These are phyloP conservation scores for Blakeslea trispora DNA, from an alignment of 371 early-diverging fungal genomes.

Conservation along the genomic window DNA sequence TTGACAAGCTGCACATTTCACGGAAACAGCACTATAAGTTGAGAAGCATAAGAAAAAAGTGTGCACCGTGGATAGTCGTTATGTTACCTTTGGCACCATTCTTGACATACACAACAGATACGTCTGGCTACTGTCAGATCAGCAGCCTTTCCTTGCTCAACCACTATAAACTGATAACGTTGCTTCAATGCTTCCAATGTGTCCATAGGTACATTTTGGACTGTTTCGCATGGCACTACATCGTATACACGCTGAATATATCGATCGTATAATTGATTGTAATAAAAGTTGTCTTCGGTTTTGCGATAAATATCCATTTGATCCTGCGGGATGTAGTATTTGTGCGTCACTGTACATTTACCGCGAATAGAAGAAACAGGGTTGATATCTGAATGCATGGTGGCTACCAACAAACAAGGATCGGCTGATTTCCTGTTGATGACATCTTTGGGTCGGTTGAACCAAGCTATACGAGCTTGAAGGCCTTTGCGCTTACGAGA, in stretches of 20 bases:
- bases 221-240: conserved; percentile 74
- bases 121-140: conserved; percentile 73
- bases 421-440: conserved; percentile 70
- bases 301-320: conserved; percentile 60
- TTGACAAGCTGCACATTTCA: conserved; percentile 73
- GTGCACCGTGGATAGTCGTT: too few relatives aligned
- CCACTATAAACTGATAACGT: conserved; percentile 79
- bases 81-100: conserved; percentile 72
- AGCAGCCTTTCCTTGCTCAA: conserved; percentile 77
- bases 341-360: conserved; percentile 76
- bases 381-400: conserved; percentile 88
- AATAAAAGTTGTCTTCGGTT: conserved; percentile 77
- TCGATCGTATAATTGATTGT: conserved; percentile 83
- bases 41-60: too few relatives aligned
- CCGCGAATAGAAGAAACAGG: conserved; percentile 82
- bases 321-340: conserved; percentile 58
- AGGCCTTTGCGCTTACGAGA: conserved; percentile 48
- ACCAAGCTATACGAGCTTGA: conserved; percentile 78
- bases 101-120: conserved; percentile 75
- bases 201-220: conserved; percentile 78
- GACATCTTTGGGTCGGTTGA: conserved; percentile 81
- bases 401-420: conserved; percentile 76
- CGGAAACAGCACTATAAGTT: conserved; percentile 50
- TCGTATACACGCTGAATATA: conserved; percentile 88
- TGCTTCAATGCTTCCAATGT: conserved; percentile 65